Percentiles rank a stretch among this genome's conserved stretches.
Evolutionary conservation across 495 filamentous ascomycete species (phyloP).

Genomic region (Tuber melanosporum): DNA sequence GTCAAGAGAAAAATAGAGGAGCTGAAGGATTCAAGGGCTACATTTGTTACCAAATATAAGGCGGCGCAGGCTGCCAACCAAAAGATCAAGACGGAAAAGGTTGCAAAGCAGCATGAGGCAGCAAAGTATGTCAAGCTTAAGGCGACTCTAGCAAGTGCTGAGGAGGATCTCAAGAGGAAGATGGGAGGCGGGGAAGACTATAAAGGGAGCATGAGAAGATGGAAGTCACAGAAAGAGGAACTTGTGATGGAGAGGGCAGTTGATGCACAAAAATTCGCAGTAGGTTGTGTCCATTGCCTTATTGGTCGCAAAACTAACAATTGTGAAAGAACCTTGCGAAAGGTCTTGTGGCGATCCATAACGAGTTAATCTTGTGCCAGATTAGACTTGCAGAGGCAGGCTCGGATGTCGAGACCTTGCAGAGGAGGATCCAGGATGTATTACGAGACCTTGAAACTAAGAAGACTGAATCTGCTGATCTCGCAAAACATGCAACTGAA

Average conservation of each 20-base stretch:
- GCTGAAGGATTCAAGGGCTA: constrained; percentile 11
- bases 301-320: constrained; percentile 14
- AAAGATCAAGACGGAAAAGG: constrained; percentile 33
- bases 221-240: constrained; percentile 52
- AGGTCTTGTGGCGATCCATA: constrained; percentile 45
- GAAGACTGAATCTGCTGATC: constrained; percentile 43
- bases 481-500: not conserved
- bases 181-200: constrained; percentile 23
- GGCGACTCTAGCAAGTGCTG: constrained; percentile 32
- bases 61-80: constrained; percentile 21
- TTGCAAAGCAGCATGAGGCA: constrained; percentile 31
- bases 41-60: constrained; percentile 30
- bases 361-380: constrained; percentile 59
- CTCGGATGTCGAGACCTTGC: constrained; percentile 65
- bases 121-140: constrained; percentile 27
- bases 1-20: constrained; percentile 41
- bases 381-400: constrained; percentile 67
- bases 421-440: constrained; percentile 56
- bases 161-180: constrained; percentile 32
- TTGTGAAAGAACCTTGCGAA: constrained; percentile 27
- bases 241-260: constrained; percentile 58
- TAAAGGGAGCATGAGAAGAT: constrained; percentile 39
- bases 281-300: constrained; percentile 41
- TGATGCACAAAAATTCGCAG: constrained; percentile 58
- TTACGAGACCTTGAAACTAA: constrained; percentile 50